phyloP scores from a whole-genome alignment of 108 stramenopile genomes.

The Pelagomonas calceolata region DNA sequence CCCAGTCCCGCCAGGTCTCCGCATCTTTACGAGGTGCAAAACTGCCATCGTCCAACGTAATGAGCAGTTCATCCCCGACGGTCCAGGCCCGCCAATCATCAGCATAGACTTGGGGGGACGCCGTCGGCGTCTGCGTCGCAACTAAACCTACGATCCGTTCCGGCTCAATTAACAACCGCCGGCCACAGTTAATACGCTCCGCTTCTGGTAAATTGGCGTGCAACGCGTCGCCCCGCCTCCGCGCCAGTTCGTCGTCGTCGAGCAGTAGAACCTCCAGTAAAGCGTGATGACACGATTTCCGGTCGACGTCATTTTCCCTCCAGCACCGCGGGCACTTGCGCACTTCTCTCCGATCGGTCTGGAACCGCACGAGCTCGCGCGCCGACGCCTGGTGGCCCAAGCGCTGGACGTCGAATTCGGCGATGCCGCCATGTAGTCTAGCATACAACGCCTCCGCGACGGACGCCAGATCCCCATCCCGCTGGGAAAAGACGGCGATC shows the following conservation, averaged over 20 bases:
- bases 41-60: neutral
- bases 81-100: neutral
- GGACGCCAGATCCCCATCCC: conserved; percentile 23
- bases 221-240: no score
- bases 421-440: conserved; percentile 27
- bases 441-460: conserved; percentile 39
- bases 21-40: conserved; percentile 4
- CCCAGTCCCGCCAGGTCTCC: conserved; percentile 28
- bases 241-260: neutral
- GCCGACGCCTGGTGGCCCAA: conserved; percentile 26
- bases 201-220: no score
- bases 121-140: neutral
- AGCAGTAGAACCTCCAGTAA: neutral
- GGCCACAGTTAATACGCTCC: no score
- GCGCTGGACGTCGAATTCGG: conserved; percentile 30
- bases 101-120: neutral
- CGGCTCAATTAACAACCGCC: conserved; percentile 35
- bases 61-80: neutral
- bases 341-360: conserved; percentile 25
- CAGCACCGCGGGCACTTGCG: conserved; percentile 38
- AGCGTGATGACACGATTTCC: neutral
- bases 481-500: conserved; percentile 32
- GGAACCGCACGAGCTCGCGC: conserved; percentile 38
- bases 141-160: conserved; percentile 19
- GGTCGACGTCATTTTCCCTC: neutral